Conservation (phyloP, 805 yeast genomes). For the Kodamaea laetipori region DNA sequence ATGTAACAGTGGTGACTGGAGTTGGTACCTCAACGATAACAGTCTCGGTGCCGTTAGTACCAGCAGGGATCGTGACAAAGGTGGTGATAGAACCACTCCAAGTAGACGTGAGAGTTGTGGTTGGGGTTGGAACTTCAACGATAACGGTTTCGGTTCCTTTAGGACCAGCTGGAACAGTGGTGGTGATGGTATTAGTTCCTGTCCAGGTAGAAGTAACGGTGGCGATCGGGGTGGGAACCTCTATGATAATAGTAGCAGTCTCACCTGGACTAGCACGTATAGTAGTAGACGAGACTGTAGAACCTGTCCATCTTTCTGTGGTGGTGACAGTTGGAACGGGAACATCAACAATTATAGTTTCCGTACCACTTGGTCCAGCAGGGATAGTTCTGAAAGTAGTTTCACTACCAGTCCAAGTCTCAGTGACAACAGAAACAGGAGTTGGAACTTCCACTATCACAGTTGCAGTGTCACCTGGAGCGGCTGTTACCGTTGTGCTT, state of each 20-base stretch:
- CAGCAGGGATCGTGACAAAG: constrained; percentile 17
- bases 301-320: constrained; percentile 10
- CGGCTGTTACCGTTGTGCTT: constrained; percentile 10
- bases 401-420: constrained; percentile 7
- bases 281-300: constrained; percentile 12
- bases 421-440: constrained; percentile 8
- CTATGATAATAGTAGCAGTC: constrained; percentile 17
- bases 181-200: constrained; percentile 6
- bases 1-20: constrained; percentile 14
- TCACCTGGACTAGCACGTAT: constrained; percentile 10
- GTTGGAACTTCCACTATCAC: constrained; percentile 16
- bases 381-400: constrained; percentile 2
- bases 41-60: constrained; percentile 21
- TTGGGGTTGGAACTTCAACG: constrained; percentile 17
- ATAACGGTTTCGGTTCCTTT: constrained; percentile 17
- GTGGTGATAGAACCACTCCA: constrained; percentile 15
- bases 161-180: constrained; percentile 11
- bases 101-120: constrained; percentile 10
- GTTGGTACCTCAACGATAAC: constrained; percentile 25
- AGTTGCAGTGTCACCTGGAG: constrained; percentile 15
- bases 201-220: constrained; percentile 15
- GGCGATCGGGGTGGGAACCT: constrained; percentile 16
- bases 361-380: constrained; percentile 14
- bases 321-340: constrained; percentile 14
- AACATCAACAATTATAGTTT: constrained; percentile 17